Evolutionary conservation across 75 land plant genomes (phyloP).

Genomic region (Adiantum capillusveneris): DNA sequence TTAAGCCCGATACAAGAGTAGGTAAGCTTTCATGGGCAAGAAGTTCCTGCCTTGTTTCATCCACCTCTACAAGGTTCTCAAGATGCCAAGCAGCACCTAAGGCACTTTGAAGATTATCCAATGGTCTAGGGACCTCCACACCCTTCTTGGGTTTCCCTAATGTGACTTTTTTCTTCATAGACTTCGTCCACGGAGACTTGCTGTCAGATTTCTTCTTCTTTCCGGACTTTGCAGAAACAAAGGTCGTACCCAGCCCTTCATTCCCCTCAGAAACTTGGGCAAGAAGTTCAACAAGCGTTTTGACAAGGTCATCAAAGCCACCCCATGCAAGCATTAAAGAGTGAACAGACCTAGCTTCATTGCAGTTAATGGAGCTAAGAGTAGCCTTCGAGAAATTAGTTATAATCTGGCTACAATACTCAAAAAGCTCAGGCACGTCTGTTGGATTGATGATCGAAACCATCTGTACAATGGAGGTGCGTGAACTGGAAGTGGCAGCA

Average conservation of each 20-base stretch:
- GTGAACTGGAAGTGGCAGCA: constrained; percentile 33
- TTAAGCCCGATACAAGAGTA: constrained; percentile 32
- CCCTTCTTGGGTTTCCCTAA: not conserved
- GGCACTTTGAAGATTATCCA: constrained; percentile 27
- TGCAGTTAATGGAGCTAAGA: constrained; percentile 37
- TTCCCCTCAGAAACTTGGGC: not conserved
- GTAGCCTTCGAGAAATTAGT: constrained; percentile 27
- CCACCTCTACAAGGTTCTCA: constrained; percentile 47
- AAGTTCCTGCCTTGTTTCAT: constrained; percentile 37
- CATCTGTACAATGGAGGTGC: constrained; percentile 41
- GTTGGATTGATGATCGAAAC: constrained; percentile 39
- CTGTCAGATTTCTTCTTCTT: not conserved
- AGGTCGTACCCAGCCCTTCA: not conserved
- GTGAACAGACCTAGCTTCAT: constrained; percentile 57
- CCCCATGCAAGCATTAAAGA: constrained; percentile 51
- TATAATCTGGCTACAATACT: constrained; percentile 34
- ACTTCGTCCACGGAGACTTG: constrained; percentile 5
- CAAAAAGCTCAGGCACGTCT: constrained; percentile 38
- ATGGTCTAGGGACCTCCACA: not conserved
- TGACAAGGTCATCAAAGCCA: constrained; percentile 52
- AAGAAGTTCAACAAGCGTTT: constrained; percentile 10
- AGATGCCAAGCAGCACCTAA: constrained; percentile 63
- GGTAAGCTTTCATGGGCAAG: constrained; percentile 29
- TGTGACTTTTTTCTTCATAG: constrained; percentile 1
- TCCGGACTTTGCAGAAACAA: not conserved